Conservation (phyloP, 305 asterid genomes). For the Fraxinus albicans region DNA sequence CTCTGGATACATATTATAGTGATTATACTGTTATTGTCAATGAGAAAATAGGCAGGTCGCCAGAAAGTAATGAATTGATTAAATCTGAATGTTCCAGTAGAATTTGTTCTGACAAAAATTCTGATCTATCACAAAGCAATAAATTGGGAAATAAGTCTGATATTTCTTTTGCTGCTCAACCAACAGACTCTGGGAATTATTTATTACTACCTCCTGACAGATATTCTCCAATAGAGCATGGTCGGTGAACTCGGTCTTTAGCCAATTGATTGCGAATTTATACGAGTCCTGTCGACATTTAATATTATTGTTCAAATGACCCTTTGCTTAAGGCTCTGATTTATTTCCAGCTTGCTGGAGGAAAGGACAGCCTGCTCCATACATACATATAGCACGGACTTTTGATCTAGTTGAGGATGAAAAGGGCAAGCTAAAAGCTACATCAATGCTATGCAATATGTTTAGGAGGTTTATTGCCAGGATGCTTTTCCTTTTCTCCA, state of each 20-base stretch:
- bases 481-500: conserved; percentile 14
- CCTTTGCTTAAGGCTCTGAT: conserved; percentile 29
- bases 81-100: conserved; percentile 39
- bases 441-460: conserved; percentile 89
- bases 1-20: conserved; percentile 71
- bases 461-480: conserved; percentile 70
- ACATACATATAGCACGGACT: conserved; percentile 74
- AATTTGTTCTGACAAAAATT: conserved; percentile 38
- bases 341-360: conserved; percentile 83
- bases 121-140: conserved; percentile 31
- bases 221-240: conserved; percentile 72
- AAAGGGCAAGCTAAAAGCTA: conserved; percentile 82
- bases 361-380: conserved; percentile 81
- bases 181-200: conserved; percentile 43
- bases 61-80: conserved; percentile 26
- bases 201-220: conserved; percentile 66
- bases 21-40: conserved; percentile 19
- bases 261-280: conserved; percentile 22
- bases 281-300: conserved; percentile 10
- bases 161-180: conserved; percentile 29
- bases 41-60: conserved; percentile 27
- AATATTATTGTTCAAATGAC: conserved; percentile 6
- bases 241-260: conserved; percentile 46
- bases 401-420: conserved; percentile 83
- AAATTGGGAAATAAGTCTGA: conserved; percentile 37